Base-by-base conservation (phyloP, 495 filamentous ascomycete genomes). In the Podospora tetraspora region DNA sequence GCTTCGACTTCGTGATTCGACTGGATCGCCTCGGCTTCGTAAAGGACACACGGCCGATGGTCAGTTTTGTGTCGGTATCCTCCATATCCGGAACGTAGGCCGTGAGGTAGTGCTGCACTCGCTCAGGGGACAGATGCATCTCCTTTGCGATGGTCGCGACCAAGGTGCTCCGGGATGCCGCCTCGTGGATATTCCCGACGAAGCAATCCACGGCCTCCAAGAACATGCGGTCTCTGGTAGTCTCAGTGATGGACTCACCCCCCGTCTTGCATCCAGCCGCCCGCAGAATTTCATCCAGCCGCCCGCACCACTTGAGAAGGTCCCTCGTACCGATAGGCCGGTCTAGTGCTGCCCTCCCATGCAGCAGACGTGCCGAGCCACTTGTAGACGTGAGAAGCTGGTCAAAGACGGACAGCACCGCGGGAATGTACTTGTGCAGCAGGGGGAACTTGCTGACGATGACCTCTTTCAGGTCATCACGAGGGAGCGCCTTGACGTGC, bases 201-300 rank as follows among this genome's bases (percentile, higher is more conserved):
- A 97, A 97, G 68, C 93, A 91, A 75, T 98, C 95, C 37, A 91
- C 83, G 6, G 92, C 89, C 74, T 98, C 96, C 73, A 96, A 82
- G 73, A 97, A 96, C 72, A 97, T 96, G 57, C 89, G 86, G 71
- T 97, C 92, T 73, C 89, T 87, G 9, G 88, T 84, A 3, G 84
- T 84, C 66, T 94, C 91, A 3, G 84, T 84, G 23, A 92, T 87
- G n/a, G 87, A 79, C 76, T 97, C 91, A 22, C 84, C 83, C n/a
- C 89, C 89, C 57, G 86, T 91, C 74, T 84, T 88, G 69, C 90
- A 84, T 57, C 88, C 85, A 8, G 86, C 81, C 21, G 82, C 78
- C 70, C 82, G 68, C 30, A 91, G 77, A 66, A 89, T 80, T 71
- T 80, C 77, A 65, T 91, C 81, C 32, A 96, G 80, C 60, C 96